Conservation (phyloP, 345 rosid genomes). For the Syzygium grande region DNA sequence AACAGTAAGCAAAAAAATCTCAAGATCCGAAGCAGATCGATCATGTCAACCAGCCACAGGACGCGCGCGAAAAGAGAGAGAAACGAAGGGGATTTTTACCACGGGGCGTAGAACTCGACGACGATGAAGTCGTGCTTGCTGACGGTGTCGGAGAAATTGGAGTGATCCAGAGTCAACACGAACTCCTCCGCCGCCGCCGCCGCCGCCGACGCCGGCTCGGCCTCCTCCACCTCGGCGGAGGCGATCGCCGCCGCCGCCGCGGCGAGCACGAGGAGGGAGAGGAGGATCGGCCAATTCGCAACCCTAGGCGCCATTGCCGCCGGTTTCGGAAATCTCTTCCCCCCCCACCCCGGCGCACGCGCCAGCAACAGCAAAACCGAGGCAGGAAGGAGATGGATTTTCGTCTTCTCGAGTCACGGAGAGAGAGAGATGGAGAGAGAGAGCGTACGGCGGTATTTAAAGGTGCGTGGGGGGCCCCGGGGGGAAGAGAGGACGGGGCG, state of each 20-base stretch:
- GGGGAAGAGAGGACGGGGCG: not conserved
- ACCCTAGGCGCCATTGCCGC: slow-evolving; percentile 41
- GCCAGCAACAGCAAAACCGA: not conserved
- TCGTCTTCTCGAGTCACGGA: not conserved
- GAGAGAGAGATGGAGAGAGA: too few species aligned
- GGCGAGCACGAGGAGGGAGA: slow-evolving; percentile 25
- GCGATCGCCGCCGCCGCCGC: slow-evolving; percentile 2
- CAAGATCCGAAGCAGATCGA: slow-evolving; percentile 1
- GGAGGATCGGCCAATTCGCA: slow-evolving; percentile 20
- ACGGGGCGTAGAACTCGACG: slow-evolving; percentile 96
- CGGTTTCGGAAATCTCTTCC: not conserved
- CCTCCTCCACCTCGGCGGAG: slow-evolving; percentile 29
- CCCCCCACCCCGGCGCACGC: not conserved
- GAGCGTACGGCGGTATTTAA: not conserved
- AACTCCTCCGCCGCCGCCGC: slow-evolving; percentile 45
- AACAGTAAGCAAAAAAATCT: not conserved
- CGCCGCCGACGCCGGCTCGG: slow-evolving; percentile 30
- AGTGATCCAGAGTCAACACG: slow-evolving; percentile 74
- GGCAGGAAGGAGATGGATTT: not conserved
- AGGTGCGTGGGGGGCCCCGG: not conserved
- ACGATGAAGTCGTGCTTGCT: slow-evolving; percentile 77
- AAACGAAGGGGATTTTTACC: slow-evolving; percentile 22
- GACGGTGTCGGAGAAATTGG: slow-evolving; percentile 80
- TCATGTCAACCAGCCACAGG: not conserved
- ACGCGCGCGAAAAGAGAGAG: not conserved